Conservation (phyloP, 768 basidiomycete genomes). For the Podaxis rugospora region DNA sequence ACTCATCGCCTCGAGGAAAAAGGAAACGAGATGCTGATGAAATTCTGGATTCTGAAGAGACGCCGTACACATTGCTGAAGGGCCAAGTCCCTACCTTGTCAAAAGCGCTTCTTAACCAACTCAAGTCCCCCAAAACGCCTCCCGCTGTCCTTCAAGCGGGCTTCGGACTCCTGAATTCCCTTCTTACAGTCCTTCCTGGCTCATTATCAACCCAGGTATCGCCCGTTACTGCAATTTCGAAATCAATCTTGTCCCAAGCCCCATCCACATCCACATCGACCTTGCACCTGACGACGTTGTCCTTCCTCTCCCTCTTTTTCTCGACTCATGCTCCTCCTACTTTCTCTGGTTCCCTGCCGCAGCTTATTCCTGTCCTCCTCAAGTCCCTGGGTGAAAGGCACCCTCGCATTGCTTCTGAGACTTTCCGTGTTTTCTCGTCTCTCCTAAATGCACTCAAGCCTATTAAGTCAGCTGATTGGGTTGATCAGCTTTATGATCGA, state of each 20-base stretch:
- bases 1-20: slow-evolving; percentile 52
- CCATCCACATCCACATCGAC: slow-evolving; percentile 75
- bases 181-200: slow-evolving; percentile 80
- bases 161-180: slow-evolving; percentile 69
- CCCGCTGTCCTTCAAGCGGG: slow-evolving; percentile 81
- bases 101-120: slow-evolving; percentile 80
- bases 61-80: slow-evolving; percentile 66
- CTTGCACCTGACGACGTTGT: slow-evolving; percentile 78
- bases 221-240: slow-evolving; percentile 59
- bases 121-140: slow-evolving; percentile 76
- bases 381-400: slow-evolving; percentile 76
- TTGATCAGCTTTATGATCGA: slow-evolving; percentile 69
- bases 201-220: slow-evolving; percentile 69
- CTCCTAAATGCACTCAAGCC: slow-evolving; percentile 76
- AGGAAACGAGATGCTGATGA: slow-evolving; percentile 72
- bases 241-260: slow-evolving; percentile 59
- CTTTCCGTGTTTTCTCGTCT: slow-evolving; percentile 84
- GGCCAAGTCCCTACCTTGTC: slow-evolving; percentile 74
- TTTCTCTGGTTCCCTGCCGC: slow-evolving; percentile 57
- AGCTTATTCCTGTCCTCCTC: slow-evolving; percentile 71
- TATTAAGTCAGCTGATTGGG: slow-evolving; percentile 59
- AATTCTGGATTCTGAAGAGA: slow-evolving; percentile 71
- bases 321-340: slow-evolving; percentile 56
- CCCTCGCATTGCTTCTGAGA: slow-evolving; percentile 83
- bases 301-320: slow-evolving; percentile 85